Conservation (phyloP, 768 basidiomycete species). For the Tricholoma sp. region DNA sequence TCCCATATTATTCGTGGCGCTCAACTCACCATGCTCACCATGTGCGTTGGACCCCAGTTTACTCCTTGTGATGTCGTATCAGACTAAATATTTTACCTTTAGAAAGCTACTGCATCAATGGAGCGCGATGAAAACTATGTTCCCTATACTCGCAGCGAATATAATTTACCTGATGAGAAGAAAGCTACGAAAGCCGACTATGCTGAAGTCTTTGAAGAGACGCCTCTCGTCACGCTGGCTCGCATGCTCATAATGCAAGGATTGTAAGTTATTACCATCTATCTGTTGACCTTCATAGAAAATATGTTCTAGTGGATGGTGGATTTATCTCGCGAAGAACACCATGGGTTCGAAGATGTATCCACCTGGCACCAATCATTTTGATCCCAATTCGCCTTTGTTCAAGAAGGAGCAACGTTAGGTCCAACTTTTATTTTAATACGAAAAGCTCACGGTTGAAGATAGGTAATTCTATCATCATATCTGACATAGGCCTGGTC, state of each 20-base stretch:
- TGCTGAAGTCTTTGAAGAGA: conserved; percentile 47
- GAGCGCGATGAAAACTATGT: conserved; percentile 76
- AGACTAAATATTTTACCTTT: background rate
- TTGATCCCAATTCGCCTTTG: conserved; percentile 31
- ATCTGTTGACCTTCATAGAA: background rate
- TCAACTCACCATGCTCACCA: conserved; percentile 69
- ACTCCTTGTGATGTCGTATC: background rate
- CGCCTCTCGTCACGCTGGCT: conserved; percentile 38
- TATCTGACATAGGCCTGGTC: conserved; percentile 26
- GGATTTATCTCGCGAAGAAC: conserved; percentile 30
- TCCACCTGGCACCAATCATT: conserved; percentile 43
- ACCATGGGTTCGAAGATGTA: conserved; percentile 44
- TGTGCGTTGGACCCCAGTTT: conserved; percentile 24
- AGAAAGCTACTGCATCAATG: conserved; percentile 67
- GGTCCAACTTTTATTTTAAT: conserved; percentile 9
- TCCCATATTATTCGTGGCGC: conserved; percentile 64
- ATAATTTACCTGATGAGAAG: conserved; percentile 33
- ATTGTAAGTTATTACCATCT: conserved; percentile 21
- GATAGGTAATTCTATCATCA: conserved; percentile 32
- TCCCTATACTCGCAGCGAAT: conserved; percentile 40
- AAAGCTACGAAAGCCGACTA: conserved; percentile 37
- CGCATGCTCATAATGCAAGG: conserved; percentile 47
- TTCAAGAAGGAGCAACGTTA: conserved; percentile 36
- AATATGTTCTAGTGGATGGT: conserved; percentile 19
- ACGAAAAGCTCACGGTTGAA: background rate